Conservation (phyloP, 2,329 filamentous ascomycete genomes). For the Raffaelea albimanens region DNA sequence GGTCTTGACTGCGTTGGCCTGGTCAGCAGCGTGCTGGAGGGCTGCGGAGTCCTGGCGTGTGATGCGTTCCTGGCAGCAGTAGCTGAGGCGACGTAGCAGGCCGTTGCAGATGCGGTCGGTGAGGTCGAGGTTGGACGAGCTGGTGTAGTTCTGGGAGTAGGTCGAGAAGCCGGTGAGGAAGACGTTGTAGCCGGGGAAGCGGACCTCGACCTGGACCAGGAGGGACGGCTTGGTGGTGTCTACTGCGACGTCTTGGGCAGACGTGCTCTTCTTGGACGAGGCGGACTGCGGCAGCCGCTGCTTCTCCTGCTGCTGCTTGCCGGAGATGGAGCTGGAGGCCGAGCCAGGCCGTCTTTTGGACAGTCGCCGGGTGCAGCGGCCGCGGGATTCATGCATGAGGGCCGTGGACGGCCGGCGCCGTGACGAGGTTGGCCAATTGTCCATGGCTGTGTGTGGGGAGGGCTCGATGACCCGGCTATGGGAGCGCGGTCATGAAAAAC, state of each 20-base stretch:
- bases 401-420: no score
- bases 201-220: conserved; percentile 10
- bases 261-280: neutral
- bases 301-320: neutral
- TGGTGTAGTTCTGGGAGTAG: conserved; percentile 36
- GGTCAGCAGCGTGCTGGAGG: conserved; percentile 20
- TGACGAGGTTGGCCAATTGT: no score
- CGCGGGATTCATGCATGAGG: no score
- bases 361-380: no score
- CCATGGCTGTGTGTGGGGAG: neutral
- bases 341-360: neutral
- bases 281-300: neutral
- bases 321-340: neutral
- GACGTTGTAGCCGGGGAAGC: conserved; percentile 8
- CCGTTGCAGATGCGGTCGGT: conserved; percentile 38
- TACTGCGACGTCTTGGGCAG: neutral
- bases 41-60: conserved; percentile 41
- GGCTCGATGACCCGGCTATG: neutral
- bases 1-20: conserved; percentile 25
- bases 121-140: conserved; percentile 32
- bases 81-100: conserved; percentile 39
- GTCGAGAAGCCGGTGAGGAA: neutral
- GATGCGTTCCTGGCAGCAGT: conserved; percentile 43
- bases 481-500: neutral
- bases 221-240: conserved; percentile 4